Evolutionary conservation across 108 stramenopile species (phyloP).

Genomic region (Pelagomonas calceolata): DNA sequence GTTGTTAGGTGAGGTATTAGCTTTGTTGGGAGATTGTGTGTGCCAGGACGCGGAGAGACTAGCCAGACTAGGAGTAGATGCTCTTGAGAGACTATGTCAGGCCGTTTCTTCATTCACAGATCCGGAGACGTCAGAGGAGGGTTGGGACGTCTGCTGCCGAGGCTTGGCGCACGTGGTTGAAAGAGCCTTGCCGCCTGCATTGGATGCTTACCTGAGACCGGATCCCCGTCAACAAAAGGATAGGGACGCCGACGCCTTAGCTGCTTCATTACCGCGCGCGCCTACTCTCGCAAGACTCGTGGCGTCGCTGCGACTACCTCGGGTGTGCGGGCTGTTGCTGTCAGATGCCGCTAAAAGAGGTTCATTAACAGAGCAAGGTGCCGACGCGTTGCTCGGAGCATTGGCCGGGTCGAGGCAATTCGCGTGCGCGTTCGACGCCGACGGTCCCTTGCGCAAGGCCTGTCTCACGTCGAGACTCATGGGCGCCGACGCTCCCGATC

Average conservation of each 20-base stretch:
- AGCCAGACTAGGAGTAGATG: conserved; percentile 11
- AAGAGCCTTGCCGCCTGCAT: not conserved
- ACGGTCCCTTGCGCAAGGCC: conserved; percentile 7
- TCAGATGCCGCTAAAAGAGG: not conserved
- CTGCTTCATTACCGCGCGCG: conserved; percentile 2
- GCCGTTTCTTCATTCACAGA: not conserved
- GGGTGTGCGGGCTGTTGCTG: not conserved
- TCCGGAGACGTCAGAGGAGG: not conserved
- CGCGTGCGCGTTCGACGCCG: conserved; percentile 16
- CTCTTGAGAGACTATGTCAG: not conserved
- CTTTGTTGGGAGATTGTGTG: conserved; percentile 21
- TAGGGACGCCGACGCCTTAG: not conserved
- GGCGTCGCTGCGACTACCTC: conserved; percentile 11
- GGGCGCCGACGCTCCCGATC: not conserved
- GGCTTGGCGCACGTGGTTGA: not conserved
- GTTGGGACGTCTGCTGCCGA: not conserved
- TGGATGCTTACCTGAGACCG: not conserved
- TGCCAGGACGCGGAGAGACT: conserved; percentile 30
- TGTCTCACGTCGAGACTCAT: not conserved
- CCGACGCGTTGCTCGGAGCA: conserved; percentile 4
- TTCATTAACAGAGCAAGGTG: not conserved
- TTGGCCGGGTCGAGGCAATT: conserved; percentile 4
- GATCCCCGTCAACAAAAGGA: not conserved
- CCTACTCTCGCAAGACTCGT: conserved; percentile 4
- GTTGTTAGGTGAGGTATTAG: conserved; percentile 19